Base-by-base conservation (phyloP, 2,329 filamentous ascomycete species). In the Rutstroemia sp. region DNA sequence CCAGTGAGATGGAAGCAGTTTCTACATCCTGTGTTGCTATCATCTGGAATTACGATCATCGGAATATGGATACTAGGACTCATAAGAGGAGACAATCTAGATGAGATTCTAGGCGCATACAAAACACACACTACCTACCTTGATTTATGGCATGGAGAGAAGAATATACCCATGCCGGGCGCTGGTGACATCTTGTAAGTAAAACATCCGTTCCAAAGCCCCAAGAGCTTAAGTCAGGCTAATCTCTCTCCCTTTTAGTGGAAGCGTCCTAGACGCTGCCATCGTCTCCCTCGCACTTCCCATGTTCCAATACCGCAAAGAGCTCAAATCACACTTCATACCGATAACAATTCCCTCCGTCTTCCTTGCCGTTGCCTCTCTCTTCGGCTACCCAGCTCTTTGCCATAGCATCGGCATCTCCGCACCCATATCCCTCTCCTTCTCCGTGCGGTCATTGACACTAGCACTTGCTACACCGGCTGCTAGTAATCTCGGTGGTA, bases 211-310 rank as follows among this genome's bases (percentile, higher is more conserved):
- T 25, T 16, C n/a, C 4, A 7, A 2, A 49, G 3, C 4, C 4
- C 10, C 14, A 10, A 18, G 6, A n/a, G 1, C 9, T n/a, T 12
- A 3, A n/a, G 14, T 5, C 9, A 18, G 49, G 9, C 25, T 56
- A 27, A 56, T 2, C 6, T 16, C 7, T 25, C 4, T 27, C 8
- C 16, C 18, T 12, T 23, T 14, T 4, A 56, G 53, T 58, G 70
- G 73, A 59, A 79, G 75, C 44, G 67, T 78, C 5, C 74, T 85
- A 2, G 81, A 85, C 63, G 80, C 79, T 6, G 75, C 74, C 59
- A 84, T 85, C 60, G 78, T 84, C 0, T 74, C 79, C 1, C 74
- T 85, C 2, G 80, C 81, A 2, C 69, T 85, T 18, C 80, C 81
- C 0, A 84, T 84, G 79, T 83, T 79, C 66, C 76, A 78, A 56